phyloP scores from a whole-genome alignment of 352 stramenopile species.

The Phytophthora palmivora region DNA sequence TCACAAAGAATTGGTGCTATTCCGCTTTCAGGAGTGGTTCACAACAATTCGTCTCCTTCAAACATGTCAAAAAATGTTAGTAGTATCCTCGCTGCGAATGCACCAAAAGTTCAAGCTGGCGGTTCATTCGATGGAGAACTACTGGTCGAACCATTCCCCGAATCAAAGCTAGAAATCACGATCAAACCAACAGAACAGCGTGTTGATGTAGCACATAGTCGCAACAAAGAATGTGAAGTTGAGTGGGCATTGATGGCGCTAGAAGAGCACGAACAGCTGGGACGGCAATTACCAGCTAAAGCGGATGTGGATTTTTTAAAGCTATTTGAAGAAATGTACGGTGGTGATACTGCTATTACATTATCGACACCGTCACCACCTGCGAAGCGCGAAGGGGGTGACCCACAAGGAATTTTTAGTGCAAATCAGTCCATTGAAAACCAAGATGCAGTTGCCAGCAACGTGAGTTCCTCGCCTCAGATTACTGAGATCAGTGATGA shows the following conservation, averaged over 20 bases:
- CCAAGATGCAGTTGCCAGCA: neutral
- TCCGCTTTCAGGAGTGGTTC: neutral
- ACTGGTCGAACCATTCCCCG: slow-evolving; percentile 30
- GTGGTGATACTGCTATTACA: slow-evolving; percentile 10
- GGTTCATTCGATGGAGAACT: slow-evolving; percentile 20
- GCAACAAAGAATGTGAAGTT: slow-evolving; percentile 21
- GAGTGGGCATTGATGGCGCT: slow-evolving; percentile 34
- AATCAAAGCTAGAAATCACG: slow-evolving; percentile 6
- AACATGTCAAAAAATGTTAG: neutral
- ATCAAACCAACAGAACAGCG: neutral
- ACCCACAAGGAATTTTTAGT: neutral
- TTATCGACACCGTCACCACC: slow-evolving; percentile 21
- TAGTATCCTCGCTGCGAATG: neutral
- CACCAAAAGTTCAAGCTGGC: neutral
- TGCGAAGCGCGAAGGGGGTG: neutral
- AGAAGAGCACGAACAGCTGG: slow-evolving; percentile 25
- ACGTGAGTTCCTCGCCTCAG: neutral
- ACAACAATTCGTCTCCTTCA: neutral
- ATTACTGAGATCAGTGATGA: neutral
- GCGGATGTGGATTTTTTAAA: slow-evolving; percentile 19
- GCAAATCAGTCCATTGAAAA: neutral
- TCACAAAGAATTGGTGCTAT: neutral
- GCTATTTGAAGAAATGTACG: slow-evolving; percentile 41
- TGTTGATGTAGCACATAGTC: neutral
- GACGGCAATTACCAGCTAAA: slow-evolving; percentile 5